Evolutionary conservation across 257 asterid genomes (phyloP).

Genomic region (Solanum ahanhuiri): DNA sequence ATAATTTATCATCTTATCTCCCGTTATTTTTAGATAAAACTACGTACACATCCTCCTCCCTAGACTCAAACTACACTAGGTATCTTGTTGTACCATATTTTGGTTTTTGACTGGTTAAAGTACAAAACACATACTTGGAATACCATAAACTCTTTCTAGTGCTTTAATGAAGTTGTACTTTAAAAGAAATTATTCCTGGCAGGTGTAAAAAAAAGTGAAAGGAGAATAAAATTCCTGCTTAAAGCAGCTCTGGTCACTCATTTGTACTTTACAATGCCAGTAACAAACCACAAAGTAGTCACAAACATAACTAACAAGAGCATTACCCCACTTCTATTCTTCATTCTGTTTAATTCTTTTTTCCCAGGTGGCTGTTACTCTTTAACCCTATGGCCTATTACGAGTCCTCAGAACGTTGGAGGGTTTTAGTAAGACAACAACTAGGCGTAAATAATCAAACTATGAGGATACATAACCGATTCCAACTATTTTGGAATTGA

Average conservation of each 20-base stretch:
- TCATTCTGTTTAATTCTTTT: background rate
- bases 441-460: background rate
- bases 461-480: background rate
- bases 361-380: background rate
- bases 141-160: background rate
- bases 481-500: background rate
- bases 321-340: background rate
- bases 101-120: background rate
- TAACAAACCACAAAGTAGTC: background rate
- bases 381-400: background rate
- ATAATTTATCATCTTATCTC: background rate
- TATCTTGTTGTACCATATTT: background rate
- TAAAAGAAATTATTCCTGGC: background rate
- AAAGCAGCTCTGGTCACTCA: background rate
- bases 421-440: background rate
- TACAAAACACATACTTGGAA: background rate
- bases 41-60: rapidly evolving
- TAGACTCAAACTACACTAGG: background rate
- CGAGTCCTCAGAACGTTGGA: background rate
- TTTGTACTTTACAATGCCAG: background rate
- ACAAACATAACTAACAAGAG: background rate
- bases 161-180: background rate
- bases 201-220: background rate
- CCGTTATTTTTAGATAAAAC: background rate
- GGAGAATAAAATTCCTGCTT: background rate